Base-by-base conservation (phyloP, 169 alveolate species). In the Pseudocohnilembus persalinus region DNA sequence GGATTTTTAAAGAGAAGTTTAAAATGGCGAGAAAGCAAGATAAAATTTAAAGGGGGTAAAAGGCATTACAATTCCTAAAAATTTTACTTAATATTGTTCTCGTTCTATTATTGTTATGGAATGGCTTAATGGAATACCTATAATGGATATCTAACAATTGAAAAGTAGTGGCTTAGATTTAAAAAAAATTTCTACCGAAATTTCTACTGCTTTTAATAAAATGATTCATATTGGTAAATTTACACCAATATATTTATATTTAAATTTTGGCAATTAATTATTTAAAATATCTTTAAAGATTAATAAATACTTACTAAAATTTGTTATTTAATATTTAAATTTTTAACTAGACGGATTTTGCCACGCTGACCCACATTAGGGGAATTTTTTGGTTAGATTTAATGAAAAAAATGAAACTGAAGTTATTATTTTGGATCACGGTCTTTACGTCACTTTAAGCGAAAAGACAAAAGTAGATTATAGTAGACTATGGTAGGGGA, bases 331-430 rank as follows among this genome's bases (percentile, higher is more conserved):
- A 11, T 20, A 49, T 49, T 49, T 49, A 20, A 4, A 49, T 11
- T 11, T 49, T 49, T 49, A 11, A 11, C 4, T 49, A 32, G 76
- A 84, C 63, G 95, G 95, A 0, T 88, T 89, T 76, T 91, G 89
- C 1, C 95, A 92, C 76, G 74, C 91, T 11, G 95, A 92, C 65
- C 95, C 95, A 27, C 95, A 92, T 73, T 85, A 92, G 68, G 95
- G 95, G 0, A 92, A 92, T 72, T 78, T 92, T 0, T 65, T 89
- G 65, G 84, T 89, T 26, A 73, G 93, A 80, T 76, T 76, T 64
- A 64, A 81, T 72, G 82, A 49, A 77, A 65, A 82, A 72, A 73
- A 29, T 6, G 11, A 80, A 83, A 33, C 83, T 78, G 26, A 83
- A 84, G 80, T 92, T 25, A 92, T 89, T 1, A 34, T 92, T 25